Percentiles rank a stretch among this genome's conserved stretches.
phyloP scores from a whole-genome alignment of 495 filamentous ascomycete genomes.

The Apiosordaria backusii region DNA sequence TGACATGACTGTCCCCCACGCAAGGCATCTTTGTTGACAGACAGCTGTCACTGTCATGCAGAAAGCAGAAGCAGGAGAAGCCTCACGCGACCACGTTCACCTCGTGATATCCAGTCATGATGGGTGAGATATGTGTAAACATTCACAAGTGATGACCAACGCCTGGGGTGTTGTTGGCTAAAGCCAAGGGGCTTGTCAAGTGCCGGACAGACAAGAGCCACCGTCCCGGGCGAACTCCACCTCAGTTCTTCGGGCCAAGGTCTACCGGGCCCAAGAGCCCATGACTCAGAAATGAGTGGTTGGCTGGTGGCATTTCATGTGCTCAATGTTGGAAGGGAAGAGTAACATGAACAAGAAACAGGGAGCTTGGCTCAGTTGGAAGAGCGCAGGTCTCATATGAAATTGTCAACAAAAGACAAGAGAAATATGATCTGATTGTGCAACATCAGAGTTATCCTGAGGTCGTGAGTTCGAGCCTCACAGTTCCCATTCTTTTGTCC shows the following conservation, averaged over 20 bases:
- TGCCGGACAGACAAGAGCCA: too few species aligned
- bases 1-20: not conserved
- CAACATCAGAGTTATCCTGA: not conserved
- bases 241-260: not conserved
- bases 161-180: too few species aligned
- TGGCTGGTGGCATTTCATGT: not conserved
- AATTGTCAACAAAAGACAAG: not conserved
- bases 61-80: too few species aligned
- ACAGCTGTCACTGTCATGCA: too few species aligned
- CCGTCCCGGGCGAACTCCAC: not conserved
- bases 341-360: not conserved
- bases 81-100: too few species aligned
- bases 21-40: not conserved
- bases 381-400: not conserved
- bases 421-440: not conserved
- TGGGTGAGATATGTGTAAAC: too few species aligned
- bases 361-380: not conserved
- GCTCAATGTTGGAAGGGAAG: not conserved
- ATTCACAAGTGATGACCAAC: too few species aligned
- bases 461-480: not conserved
- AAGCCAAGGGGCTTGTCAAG: too few species aligned
- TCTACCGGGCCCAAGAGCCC: not conserved
- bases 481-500: not conserved
- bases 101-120: too few species aligned
- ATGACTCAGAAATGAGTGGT: not conserved